Percentiles rank a stretch among this genome's conserved stretches.
These are phyloP conservation scores for Pythium vanterpoolii DNA, from an alignment of 352 stramenopile genomes.

Conservation along the genomic window DNA sequence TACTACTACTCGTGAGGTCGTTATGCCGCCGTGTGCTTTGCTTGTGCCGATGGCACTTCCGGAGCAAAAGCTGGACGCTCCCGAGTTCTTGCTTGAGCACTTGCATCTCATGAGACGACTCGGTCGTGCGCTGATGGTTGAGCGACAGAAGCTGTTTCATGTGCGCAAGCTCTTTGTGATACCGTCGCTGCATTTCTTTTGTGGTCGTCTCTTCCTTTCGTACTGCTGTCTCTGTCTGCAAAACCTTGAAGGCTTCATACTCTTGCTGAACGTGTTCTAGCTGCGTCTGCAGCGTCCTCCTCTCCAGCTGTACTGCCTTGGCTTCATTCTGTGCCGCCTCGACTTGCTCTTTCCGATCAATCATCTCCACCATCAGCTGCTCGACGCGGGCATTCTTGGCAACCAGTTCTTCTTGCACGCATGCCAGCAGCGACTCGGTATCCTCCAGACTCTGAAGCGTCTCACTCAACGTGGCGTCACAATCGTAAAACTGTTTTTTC, in stretches of 20 bases:
- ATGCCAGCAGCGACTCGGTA: conserved; percentile 27
- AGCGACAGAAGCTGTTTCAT: conserved; percentile 46
- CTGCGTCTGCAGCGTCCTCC: conserved; percentile 18
- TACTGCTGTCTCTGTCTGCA: conserved; percentile 15
- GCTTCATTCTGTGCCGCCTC: background rate
- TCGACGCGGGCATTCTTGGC: conserved; percentile 31
- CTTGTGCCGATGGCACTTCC: conserved; percentile 24
- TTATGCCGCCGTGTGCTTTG: background rate
- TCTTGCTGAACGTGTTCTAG: conserved; percentile 26
- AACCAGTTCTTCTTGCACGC: conserved; percentile 35
- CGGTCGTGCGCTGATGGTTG: conserved; percentile 41
- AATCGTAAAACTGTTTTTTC: conserved; percentile 27
- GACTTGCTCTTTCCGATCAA: background rate
- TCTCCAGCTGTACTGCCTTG: background rate
- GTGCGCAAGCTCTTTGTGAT: conserved; percentile 36
- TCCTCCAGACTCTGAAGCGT: conserved; percentile 21
- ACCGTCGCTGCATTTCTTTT: conserved; percentile 23
- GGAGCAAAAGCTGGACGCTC: conserved; percentile 43
- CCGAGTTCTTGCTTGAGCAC: conserved; percentile 48
- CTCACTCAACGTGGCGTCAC: conserved; percentile 8
- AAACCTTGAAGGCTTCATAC: conserved; percentile 5
- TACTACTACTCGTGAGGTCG: background rate
- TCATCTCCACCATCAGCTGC: conserved; percentile 1
- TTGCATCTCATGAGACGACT: conserved; percentile 48
- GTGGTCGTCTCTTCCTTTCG: conserved; percentile 24